A percentile compares a stretch with the other conserved stretches of the same genome.
Evolutionary conservation across 2,329 filamentous ascomycete species (phyloP).

Genomic region (Tolypocladium paradoxum): DNA sequence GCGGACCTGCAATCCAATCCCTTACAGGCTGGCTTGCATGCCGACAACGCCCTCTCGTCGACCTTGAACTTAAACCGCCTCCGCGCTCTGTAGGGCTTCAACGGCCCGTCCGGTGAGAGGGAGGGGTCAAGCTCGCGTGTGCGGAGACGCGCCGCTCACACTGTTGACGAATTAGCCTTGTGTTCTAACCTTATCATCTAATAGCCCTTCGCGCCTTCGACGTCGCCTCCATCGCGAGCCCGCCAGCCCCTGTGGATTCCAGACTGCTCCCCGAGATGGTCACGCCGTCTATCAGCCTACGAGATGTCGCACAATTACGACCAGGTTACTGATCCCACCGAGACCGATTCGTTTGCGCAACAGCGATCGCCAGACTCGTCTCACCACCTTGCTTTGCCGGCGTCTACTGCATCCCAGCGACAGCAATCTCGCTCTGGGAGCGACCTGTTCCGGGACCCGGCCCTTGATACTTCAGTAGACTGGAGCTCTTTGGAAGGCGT

Average conservation of each 20-base stretch:
- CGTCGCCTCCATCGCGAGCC: neutral
- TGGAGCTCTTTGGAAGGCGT: constrained; percentile 9
- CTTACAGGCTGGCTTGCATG: neutral
- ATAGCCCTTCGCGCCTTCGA: neutral
- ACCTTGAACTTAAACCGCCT: neutral
- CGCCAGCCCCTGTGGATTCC: neutral
- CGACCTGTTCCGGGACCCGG: constrained; percentile 9
- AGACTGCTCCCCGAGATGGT: constrained; percentile 1
- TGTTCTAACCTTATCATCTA: neutral
- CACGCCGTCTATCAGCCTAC: neutral
- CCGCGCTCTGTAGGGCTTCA: neutral
- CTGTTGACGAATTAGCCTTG: neutral
- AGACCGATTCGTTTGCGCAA: constrained; percentile 3
- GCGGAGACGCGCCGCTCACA: neutral
- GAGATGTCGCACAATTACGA: neutral
- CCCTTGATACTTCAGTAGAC: constrained; percentile 12
- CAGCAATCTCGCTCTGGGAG: neutral
- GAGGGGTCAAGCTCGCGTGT: neutral
- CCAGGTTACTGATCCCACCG: neutral
- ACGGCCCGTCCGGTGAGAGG: neutral
- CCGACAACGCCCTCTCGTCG: neutral
- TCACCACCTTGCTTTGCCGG: neutral
- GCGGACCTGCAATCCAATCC: neutral
- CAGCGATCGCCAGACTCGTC: constrained; percentile 2
- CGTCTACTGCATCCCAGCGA: neutral